Conservation (phyloP, 192 early-diverging fungal species). For the Tieghemiomyces parasiticus region DNA sequence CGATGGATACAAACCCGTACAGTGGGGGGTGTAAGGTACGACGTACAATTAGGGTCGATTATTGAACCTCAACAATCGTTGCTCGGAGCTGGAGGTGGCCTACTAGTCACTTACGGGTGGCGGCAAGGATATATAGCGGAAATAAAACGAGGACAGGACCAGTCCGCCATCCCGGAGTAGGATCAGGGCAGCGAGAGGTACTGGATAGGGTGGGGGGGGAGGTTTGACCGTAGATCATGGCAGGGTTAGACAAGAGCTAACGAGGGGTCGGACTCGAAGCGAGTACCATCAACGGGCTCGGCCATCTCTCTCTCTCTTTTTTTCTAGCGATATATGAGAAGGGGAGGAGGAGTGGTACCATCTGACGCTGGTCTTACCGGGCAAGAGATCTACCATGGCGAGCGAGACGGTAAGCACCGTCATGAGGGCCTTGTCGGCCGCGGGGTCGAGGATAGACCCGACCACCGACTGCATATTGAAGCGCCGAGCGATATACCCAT, state of each 20-base stretch:
- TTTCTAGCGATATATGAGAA: too few relatives aligned
- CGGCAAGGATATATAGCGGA: slow-evolving; percentile 75
- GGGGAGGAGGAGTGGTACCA: too few relatives aligned
- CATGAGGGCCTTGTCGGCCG: slow-evolving; percentile 88
- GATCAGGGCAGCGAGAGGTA: slow-evolving; percentile 63
- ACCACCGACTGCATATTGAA: slow-evolving; percentile 77
- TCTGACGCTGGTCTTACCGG: too few relatives aligned
- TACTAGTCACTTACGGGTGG: slow-evolving; percentile 50
- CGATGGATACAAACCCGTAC: too few relatives aligned
- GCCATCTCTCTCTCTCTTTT: too few relatives aligned
- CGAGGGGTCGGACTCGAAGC: too few relatives aligned
- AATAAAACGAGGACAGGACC: slow-evolving; percentile 60
- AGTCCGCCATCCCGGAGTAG: slow-evolving; percentile 74
- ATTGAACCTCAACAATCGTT: too few relatives aligned
- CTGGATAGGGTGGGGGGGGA: slow-evolving; percentile 14
- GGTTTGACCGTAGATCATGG: slow-evolving; percentile 1
- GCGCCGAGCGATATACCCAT: slow-evolving; percentile 77
- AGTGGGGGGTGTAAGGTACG: too few relatives aligned
- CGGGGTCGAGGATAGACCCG: slow-evolving; percentile 83
- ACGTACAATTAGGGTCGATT: too few relatives aligned
- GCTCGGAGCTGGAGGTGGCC: too few relatives aligned
- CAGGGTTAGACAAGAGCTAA: background rate
- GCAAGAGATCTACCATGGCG: slow-evolving; percentile 51
- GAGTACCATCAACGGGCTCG: too few relatives aligned
- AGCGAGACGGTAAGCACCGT: slow-evolving; percentile 72